Evolutionary conservation across 139 green algal genomes (phyloP).

Genomic region (Nannochloris sp.): DNA sequence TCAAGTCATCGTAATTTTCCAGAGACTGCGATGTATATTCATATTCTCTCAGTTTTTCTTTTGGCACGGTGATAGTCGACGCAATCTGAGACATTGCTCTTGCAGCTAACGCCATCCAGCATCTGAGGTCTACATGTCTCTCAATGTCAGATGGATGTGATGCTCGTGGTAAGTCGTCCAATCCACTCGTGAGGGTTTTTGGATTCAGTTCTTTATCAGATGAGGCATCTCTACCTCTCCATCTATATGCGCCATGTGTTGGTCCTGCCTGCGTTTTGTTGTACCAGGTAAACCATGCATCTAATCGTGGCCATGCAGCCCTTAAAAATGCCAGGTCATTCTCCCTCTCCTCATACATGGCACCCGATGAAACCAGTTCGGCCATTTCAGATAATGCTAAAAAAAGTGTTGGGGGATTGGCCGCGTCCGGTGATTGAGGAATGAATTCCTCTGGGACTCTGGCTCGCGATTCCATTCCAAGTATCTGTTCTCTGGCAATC

Average conservation of each 20-base stretch:
- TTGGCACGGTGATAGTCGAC: slow-evolving; percentile 7
- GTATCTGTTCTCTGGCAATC: slow-evolving; percentile 72
- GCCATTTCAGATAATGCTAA: slow-evolving; percentile 67
- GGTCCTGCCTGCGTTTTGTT: slow-evolving; percentile 65
- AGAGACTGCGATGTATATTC: slow-evolving; percentile 23
- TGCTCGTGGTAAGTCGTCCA: slow-evolving; percentile 90
- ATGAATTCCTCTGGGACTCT: slow-evolving; percentile 86
- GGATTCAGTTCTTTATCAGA: slow-evolving; percentile 78
- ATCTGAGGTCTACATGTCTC: slow-evolving; percentile 84
- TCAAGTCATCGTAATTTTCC: slow-evolving; percentile 40
- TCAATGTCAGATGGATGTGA: slow-evolving; percentile 75
- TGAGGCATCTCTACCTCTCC: slow-evolving; percentile 46
- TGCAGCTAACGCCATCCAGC: slow-evolving; percentile 79
- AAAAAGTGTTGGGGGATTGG: slow-evolving; percentile 89
- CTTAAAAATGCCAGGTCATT: slow-evolving; percentile 20
- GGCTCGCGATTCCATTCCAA: slow-evolving; percentile 58
- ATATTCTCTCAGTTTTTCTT: slow-evolving; percentile 19
- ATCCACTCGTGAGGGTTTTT: slow-evolving; percentile 78
- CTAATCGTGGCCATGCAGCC: slow-evolving; percentile 63
- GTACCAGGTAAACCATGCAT: slow-evolving; percentile 83
- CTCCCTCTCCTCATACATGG: neutral
- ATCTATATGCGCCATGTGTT: slow-evolving; percentile 48
- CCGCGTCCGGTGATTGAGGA: slow-evolving; percentile 63
- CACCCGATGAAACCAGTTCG: slow-evolving; percentile 6
- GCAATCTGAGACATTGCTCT: slow-evolving; percentile 44